These are phyloP conservation scores for Gossypium stocksii DNA, from an alignment of 345 rosid species.

Conservation along the genomic window DNA sequence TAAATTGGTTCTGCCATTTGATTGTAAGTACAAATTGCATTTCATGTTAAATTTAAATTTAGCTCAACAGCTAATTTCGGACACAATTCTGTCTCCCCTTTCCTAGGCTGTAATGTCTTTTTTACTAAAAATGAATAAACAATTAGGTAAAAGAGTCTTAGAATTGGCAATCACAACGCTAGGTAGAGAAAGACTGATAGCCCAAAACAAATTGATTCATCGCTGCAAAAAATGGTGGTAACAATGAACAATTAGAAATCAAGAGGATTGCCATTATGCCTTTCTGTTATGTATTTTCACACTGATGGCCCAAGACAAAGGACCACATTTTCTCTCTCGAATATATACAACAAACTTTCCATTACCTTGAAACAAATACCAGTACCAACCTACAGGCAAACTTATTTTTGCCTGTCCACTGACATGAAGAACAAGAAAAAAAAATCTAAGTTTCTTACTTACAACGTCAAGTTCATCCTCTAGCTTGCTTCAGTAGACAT, in stretches of 20 bases:
- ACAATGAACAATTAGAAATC: background rate
- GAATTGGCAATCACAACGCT: background rate
- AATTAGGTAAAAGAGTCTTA: background rate
- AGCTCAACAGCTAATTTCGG: too few species aligned
- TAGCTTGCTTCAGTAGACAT: constrained; percentile 50
- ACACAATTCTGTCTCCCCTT: too few species aligned
- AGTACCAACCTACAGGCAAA: constrained; percentile 5
- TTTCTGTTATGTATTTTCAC: constrained; percentile 12
- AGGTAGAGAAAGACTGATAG: background rate
- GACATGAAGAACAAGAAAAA: background rate
- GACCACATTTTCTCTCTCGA: constrained; percentile 7
- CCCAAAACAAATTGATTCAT: background rate
- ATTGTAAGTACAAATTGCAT: background rate
- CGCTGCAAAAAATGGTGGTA: background rate
- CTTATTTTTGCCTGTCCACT: constrained; percentile 8
- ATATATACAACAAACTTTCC: constrained; percentile 28
- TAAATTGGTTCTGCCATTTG: background rate
- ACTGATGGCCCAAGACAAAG: background rate
- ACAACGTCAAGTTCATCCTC: constrained; percentile 9
- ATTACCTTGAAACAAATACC: constrained; percentile 9
- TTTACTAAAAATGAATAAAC: too few species aligned
- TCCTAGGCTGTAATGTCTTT: too few species aligned
- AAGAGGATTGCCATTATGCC: constrained; percentile 1
- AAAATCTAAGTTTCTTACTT: constrained; percentile 14
- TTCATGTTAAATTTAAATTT: too few species aligned